Evolutionary conservation across 2,329 filamentous ascomycete genomes (phyloP).

Genomic region (Ophiocordyceps camponoti-saundersi): DNA sequence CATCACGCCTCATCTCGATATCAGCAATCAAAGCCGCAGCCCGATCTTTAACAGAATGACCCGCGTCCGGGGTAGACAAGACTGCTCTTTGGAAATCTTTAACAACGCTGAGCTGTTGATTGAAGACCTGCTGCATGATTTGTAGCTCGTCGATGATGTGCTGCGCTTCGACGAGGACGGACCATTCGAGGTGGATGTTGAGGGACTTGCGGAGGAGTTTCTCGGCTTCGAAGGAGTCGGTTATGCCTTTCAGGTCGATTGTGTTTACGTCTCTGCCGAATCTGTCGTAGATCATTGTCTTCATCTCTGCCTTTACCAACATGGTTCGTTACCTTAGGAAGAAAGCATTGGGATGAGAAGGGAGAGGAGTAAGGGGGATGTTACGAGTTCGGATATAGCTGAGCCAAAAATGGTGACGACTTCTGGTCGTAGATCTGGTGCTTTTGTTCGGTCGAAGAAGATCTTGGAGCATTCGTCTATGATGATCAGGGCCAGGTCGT

Average conservation of each 20-base stretch:
- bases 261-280: background rate
- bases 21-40: background rate
- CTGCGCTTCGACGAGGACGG: background rate
- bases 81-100: background rate
- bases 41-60: background rate
- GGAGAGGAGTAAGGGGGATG: too few species aligned
- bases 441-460: background rate
- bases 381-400: background rate
- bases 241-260: background rate
- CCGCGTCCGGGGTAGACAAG: background rate
- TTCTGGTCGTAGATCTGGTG: background rate
- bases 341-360: background rate
- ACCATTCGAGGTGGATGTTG: background rate
- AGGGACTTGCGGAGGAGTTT: background rate
- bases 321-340: too few species aligned
- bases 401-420: background rate
- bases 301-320: background rate
- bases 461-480: background rate
- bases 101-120: background rate
- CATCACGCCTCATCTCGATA: background rate
- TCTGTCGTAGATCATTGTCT: background rate
- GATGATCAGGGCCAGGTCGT: background rate
- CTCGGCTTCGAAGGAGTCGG: background rate
- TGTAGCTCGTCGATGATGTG: background rate
- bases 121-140: background rate